phyloP scores from a whole-genome alignment of 2,329 filamentous ascomycete species.

The Endothia cerciana region DNA sequence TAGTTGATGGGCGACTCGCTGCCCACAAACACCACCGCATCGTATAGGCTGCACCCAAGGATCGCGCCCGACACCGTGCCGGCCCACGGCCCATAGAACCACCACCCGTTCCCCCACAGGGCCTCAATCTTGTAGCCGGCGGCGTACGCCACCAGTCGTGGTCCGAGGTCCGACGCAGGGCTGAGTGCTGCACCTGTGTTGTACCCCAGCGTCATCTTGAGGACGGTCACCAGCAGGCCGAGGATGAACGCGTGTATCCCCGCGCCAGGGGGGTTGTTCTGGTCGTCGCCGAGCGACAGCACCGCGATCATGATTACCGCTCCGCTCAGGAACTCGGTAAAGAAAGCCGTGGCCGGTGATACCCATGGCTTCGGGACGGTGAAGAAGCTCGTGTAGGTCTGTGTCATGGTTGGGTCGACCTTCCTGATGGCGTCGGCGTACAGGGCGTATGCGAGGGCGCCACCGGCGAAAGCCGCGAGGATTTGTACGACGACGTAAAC shows the following conservation, averaged over 20 bases:
- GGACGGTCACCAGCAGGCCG: slow-evolving; percentile 40
- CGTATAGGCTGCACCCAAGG: slow-evolving; percentile 38
- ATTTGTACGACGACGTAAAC: slow-evolving; percentile 39
- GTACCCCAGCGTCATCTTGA: slow-evolving; percentile 43
- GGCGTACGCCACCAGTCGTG: slow-evolving; percentile 38
- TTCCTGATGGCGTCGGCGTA: slow-evolving; percentile 38
- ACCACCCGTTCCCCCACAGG: slow-evolving; percentile 39
- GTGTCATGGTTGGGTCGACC: slow-evolving; percentile 38
- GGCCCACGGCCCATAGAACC: slow-evolving; percentile 39
- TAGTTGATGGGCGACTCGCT: slow-evolving; percentile 38
- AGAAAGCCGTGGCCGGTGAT: slow-evolving; percentile 36
- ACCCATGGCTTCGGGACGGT: slow-evolving; percentile 39
- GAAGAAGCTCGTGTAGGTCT: slow-evolving; percentile 40
- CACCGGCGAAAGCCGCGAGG: slow-evolving; percentile 37
- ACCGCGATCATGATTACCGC: slow-evolving; percentile 43
- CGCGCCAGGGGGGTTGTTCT: slow-evolving; percentile 42
- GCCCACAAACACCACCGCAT: slow-evolving; percentile 38
- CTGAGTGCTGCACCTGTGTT: slow-evolving; percentile 44
- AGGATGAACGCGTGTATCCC: slow-evolving; percentile 44
- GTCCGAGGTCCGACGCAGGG: slow-evolving; percentile 44
- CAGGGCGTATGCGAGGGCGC: slow-evolving; percentile 38
- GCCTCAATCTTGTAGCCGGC: slow-evolving; percentile 37
- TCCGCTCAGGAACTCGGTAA: slow-evolving; percentile 41
- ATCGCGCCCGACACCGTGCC: slow-evolving; percentile 37
- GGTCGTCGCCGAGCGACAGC: slow-evolving; percentile 42